Conservation (phyloP, 495 filamentous ascomycete genomes). For the Podospora australis region DNA sequence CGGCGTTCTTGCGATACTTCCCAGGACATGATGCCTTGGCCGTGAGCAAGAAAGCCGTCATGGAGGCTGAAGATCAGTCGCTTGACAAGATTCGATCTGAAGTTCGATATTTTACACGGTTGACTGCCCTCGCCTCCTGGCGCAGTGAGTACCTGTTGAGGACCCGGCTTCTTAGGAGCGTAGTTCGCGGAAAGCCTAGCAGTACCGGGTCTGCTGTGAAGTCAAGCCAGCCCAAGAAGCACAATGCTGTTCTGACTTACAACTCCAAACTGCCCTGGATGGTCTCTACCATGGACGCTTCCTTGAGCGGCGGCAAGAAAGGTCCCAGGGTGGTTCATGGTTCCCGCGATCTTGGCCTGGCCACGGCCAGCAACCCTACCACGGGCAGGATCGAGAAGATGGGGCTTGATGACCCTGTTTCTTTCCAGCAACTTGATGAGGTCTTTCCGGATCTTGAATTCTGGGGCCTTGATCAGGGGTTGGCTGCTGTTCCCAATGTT, state of each 20-base stretch:
- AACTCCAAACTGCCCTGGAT: slow-evolving; percentile 69
- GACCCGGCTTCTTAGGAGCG: slow-evolving; percentile 74
- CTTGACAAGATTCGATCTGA: slow-evolving; percentile 55
- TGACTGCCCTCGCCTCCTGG: slow-evolving; percentile 79
- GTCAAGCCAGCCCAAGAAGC: slow-evolving; percentile 47
- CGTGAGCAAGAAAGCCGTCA: slow-evolving; percentile 26
- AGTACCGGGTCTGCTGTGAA: slow-evolving; percentile 30
- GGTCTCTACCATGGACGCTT: slow-evolving; percentile 68
- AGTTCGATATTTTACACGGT: slow-evolving; percentile 63
- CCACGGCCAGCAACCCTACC: slow-evolving; percentile 68
- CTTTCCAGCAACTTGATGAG: slow-evolving; percentile 70
- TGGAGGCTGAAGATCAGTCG: slow-evolving; percentile 37
- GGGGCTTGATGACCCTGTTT: slow-evolving; percentile 69
- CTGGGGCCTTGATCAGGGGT: slow-evolving; percentile 72
- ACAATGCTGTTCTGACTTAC: slow-evolving; percentile 61
- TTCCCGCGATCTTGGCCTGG: slow-evolving; percentile 65
- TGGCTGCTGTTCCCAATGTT: slow-evolving; percentile 68
- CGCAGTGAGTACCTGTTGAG: slow-evolving; percentile 85
- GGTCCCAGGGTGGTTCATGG: slow-evolving; percentile 75
- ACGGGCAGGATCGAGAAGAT: slow-evolving; percentile 74
- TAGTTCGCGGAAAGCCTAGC: slow-evolving; percentile 63
- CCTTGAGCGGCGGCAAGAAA: slow-evolving; percentile 62
- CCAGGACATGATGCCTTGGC: slow-evolving; percentile 56
- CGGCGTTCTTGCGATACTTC: slow-evolving; percentile 84
- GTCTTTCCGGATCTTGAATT: slow-evolving; percentile 63